Evolutionary conservation across 345 rosid genomes (phyloP).

Genomic region (Lepidium sativum): DNA sequence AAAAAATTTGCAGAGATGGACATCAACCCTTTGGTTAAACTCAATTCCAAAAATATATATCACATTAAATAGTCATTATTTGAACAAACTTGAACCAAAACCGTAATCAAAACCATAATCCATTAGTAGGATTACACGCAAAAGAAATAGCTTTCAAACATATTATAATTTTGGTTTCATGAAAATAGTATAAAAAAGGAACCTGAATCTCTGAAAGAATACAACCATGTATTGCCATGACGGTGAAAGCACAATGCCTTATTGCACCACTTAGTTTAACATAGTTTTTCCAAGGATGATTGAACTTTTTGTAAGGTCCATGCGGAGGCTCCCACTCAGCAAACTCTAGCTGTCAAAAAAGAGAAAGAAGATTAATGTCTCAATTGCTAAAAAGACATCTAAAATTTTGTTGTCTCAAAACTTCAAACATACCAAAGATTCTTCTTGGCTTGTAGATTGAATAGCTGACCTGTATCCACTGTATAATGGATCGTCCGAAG

Average conservation of each 20-base stretch:
- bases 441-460: slow-evolving; percentile 74
- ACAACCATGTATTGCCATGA: slow-evolving; percentile 93
- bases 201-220: slow-evolving; percentile 88
- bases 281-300: slow-evolving; percentile 71
- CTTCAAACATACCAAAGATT: slow-evolving; percentile 45
- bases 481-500: slow-evolving; percentile 69
- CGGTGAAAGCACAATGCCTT: slow-evolving; percentile 85
- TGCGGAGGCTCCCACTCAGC: slow-evolving; percentile 94
- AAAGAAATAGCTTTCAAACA: not conserved
- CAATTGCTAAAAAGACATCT: not conserved
- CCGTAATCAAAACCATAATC: not conserved
- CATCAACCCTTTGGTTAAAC: too few species aligned
- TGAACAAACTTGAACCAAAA: too few species aligned
- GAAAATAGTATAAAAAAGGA: not conserved
- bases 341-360: slow-evolving; percentile 44
- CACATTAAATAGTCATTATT: too few species aligned
- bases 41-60: too few species aligned
- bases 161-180: not conserved
- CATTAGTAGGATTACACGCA: too few species aligned
- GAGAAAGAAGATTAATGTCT: not conserved
- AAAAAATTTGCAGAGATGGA: too few species aligned
- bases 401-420: not conserved
- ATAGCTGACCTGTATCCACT: slow-evolving; percentile 72
- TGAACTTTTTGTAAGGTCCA: slow-evolving; percentile 59
- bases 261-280: slow-evolving; percentile 69